Evolutionary conservation across 345 rosid genomes (phyloP), one percentile per base, ranked within the genome.

Genomic region (Brassica cretica): DNA sequence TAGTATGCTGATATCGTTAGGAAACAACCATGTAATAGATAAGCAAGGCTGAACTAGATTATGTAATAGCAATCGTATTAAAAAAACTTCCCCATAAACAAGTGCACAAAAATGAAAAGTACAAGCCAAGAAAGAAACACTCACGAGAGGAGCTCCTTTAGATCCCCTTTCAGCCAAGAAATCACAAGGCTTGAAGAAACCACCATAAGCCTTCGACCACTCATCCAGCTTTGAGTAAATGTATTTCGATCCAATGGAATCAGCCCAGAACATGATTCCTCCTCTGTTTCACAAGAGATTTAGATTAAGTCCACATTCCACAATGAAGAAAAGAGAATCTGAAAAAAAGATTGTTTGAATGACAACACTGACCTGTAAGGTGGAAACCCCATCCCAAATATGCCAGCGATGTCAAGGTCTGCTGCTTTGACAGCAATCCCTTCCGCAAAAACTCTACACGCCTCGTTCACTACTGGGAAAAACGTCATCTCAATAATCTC

Each of bases 331-430:
- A 30, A 64, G 14, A 15, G 4, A n/a, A 71, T 8, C 11, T n/a
- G 61, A 53, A 9, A 12, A 68, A 51, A 60, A 35, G 12, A 39
- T 53, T 69, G n/a, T 19, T 8, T 72, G 56, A 64, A 44, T 66
- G 55, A 61, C 10, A 39, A 35, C 35, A 79, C 77, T 67, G 21
- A 93, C 99, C 99, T 89, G 84, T 89, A 93, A 44, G 92, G 87
- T 71, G 99, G 99, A 74, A 95, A 93, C 19, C 99, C 98, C 99
- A 90, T 93, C 84, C 99, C 99, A 88, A 95, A 82, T 64, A 95
- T 84, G 56, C 87, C 84, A 41, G 97, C 88, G 79, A 95, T 84
- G 87, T 95, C 99, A 49, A 93, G 91, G 82, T 95, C 98, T 4
- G 96, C 88, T 71, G 96, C 97, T 87, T 95, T 93, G 55, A 91